phyloP scores from a whole-genome alignment of 1,284 basidiomycete genomes.

The Marasmius oreades region DNA sequence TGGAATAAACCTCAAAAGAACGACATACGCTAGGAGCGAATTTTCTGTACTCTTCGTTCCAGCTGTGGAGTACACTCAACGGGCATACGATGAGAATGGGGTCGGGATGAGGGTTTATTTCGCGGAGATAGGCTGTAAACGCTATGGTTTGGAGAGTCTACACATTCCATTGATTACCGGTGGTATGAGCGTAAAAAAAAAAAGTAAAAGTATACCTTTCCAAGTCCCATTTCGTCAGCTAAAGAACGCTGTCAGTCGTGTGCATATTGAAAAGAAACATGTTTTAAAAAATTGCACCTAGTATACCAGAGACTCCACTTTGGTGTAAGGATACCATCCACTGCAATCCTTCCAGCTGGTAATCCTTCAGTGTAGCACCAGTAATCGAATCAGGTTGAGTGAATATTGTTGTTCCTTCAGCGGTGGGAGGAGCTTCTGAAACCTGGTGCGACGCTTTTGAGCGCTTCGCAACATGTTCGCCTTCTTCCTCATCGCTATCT shows the following conservation, averaged over 20 bases:
- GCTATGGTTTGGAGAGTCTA: constrained; percentile 93
- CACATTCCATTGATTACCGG: constrained; percentile 2
- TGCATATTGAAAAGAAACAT: not conserved
- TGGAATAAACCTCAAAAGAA: not conserved
- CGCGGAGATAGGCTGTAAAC: constrained; percentile 86
- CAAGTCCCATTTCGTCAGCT: constrained; percentile 95
- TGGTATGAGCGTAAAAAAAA: not conserved
- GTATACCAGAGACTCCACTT: constrained; percentile 92
- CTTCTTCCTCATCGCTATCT: constrained; percentile 24
- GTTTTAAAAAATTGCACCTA: constrained; percentile 49
- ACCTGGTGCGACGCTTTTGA: constrained; percentile 28
- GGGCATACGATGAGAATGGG: constrained; percentile 93
- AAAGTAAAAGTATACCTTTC: constrained; percentile 57
- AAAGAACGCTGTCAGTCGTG: constrained; percentile 12
- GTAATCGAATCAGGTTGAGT: constrained; percentile 80
- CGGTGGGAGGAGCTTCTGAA: constrained; percentile 10
- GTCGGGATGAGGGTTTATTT: constrained; percentile 60
- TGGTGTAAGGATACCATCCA: constrained; percentile 95
- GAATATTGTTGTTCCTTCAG: constrained; percentile 37
- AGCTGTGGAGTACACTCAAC: constrained; percentile 89
- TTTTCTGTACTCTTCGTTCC: constrained; percentile 83
- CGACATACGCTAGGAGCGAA: constrained; percentile 71
- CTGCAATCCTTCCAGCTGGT: constrained; percentile 92
- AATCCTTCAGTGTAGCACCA: constrained; percentile 82
- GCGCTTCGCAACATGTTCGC: constrained; percentile 26